A percentile compares a stretch with the other conserved stretches of the same genome.
These are phyloP conservation scores for Phoma herbarum DNA, from an alignment of 2,329 filamentous ascomycete species.

Conservation along the genomic window DNA sequence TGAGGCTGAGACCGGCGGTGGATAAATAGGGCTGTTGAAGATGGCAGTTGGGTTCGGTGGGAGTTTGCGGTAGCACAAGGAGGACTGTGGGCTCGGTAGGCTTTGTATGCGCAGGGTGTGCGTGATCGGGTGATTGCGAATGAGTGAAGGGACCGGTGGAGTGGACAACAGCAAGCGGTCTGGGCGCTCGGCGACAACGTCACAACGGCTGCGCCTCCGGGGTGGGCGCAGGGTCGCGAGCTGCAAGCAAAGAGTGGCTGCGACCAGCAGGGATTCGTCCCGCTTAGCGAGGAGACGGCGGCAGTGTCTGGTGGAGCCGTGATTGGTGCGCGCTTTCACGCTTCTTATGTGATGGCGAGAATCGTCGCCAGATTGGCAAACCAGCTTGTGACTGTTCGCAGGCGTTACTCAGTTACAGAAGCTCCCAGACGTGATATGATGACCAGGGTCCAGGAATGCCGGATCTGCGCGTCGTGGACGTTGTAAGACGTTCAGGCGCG, in stretches of 20 bases:
- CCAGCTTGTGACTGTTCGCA: constrained; percentile 1
- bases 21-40: constrained; percentile 29
- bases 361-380: neutral
- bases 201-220: constrained; percentile 35
- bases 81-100: constrained; percentile 28
- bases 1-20: constrained; percentile 40
- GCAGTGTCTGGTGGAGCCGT: constrained; percentile 12
- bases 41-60: constrained; percentile 10
- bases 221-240: constrained; percentile 5
- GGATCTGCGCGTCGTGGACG: neutral
- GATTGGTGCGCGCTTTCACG: constrained; percentile 8
- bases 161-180: constrained; percentile 36
- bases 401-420: constrained; percentile 4
- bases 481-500: constrained; percentile 2
- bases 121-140: constrained; percentile 40
- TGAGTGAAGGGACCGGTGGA: constrained; percentile 19
- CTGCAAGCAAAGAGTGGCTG: constrained; percentile 8
- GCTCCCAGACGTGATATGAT: constrained; percentile 4
- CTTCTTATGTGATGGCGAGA: constrained; percentile 15
- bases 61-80: constrained; percentile 35
- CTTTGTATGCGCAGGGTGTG: constrained; percentile 43
- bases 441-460: neutral
- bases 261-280: constrained; percentile 1
- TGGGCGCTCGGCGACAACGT: constrained; percentile 28
- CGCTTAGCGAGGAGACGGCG: constrained; percentile 2